Evolutionary conservation across 805 yeast species (phyloP).

Genomic region (Schizosaccharomyces octosporus): DNA sequence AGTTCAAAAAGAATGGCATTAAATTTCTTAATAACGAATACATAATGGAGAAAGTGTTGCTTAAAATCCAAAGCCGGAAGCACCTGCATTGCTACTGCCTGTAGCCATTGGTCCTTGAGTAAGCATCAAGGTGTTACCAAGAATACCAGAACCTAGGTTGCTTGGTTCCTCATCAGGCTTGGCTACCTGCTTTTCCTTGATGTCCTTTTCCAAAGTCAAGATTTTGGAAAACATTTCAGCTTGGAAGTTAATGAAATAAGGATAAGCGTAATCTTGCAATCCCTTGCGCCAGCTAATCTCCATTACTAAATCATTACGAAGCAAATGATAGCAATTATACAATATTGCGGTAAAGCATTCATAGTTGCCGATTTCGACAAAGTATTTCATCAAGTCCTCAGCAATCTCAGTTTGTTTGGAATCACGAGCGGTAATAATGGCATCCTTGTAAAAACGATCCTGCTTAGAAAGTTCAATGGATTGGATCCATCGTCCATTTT

Average conservation of each 20-base stretch:
- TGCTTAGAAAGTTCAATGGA: conserved; percentile 68
- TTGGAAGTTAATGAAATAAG: conserved; percentile 65
- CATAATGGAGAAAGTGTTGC: neutral
- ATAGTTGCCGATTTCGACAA: conserved; percentile 88
- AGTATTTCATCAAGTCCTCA: conserved; percentile 67
- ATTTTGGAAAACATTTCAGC: conserved; percentile 53
- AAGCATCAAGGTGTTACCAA: neutral
- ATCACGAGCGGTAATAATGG: conserved; percentile 71
- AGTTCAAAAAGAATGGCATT: too few species aligned
- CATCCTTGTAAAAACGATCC: conserved; percentile 86
- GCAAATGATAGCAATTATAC: conserved; percentile 58
- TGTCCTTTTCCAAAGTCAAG: conserved; percentile 39
- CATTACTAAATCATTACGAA: conserved; percentile 59
- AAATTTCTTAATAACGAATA: too few species aligned
- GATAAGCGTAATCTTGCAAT: conserved; percentile 66
- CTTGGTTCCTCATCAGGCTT: neutral
- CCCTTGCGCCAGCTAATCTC: conserved; percentile 81
- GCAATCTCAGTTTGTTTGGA: conserved; percentile 62
- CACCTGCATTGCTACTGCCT: neutral
- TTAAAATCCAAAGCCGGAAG: neutral
- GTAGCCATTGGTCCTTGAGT: neutral
- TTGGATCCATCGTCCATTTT: conserved; percentile 81
- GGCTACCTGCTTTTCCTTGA: conserved; percentile 32
- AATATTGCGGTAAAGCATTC: conserved; percentile 83
- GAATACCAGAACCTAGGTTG: neutral